phyloP scores from a whole-genome alignment of 257 asterid genomes.

The Solanum ossicruentum region DNA sequence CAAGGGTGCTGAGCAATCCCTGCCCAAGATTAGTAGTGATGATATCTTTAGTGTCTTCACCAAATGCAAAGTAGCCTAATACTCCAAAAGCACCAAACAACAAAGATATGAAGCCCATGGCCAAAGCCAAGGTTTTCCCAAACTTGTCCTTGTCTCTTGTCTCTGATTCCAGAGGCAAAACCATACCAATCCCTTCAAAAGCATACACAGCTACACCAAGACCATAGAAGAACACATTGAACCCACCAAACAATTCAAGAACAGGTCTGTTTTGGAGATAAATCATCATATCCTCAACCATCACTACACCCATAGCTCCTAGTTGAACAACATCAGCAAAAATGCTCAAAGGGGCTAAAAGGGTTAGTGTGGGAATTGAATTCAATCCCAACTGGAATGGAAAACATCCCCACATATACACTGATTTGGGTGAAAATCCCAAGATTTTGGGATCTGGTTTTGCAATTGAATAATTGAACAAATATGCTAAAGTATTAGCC shows the following conservation, averaged over 20 bases:
- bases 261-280: constrained; percentile 34
- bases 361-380: constrained; percentile 64
- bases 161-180: constrained; percentile 68
- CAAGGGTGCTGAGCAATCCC: constrained; percentile 47
- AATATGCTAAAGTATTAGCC: constrained; percentile 49
- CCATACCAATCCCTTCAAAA: constrained; percentile 88
- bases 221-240: constrained; percentile 61
- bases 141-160: constrained; percentile 53
- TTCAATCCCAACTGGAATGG: constrained; percentile 80
- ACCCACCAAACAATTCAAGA: constrained; percentile 56
- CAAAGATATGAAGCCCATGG: constrained; percentile 62
- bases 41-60: constrained; percentile 56
- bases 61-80: constrained; percentile 79
- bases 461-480: constrained; percentile 28
- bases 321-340: constrained; percentile 76
- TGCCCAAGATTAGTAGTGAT: constrained; percentile 76
- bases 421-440: constrained; percentile 43
- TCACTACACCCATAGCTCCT: constrained; percentile 75
- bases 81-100: constrained; percentile 60
- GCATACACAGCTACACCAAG: constrained; percentile 84
- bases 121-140: constrained; percentile 42
- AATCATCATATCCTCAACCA: constrained; percentile 56
- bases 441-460: constrained; percentile 17
- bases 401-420: constrained; percentile 67
- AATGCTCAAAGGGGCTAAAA: constrained; percentile 73